These are phyloP conservation scores for Tuber magnatum DNA, from an alignment of 495 filamentous ascomycete species.

Conservation along the genomic window DNA sequence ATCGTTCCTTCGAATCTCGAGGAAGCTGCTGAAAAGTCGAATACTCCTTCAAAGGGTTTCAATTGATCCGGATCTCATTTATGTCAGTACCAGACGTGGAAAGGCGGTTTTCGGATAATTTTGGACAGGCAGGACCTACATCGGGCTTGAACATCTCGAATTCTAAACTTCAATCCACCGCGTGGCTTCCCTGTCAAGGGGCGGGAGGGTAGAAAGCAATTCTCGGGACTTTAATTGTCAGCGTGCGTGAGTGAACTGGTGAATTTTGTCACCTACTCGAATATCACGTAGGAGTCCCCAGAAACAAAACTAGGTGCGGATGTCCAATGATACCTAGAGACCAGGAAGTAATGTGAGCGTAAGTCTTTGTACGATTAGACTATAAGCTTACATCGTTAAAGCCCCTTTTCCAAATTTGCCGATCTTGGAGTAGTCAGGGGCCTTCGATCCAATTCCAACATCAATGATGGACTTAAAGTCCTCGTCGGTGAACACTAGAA, in stretches of 20 bases:
- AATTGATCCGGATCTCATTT: slow-evolving; percentile 41
- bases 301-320: slow-evolving; percentile 45
- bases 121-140: slow-evolving; percentile 9
- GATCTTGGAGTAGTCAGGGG: slow-evolving; percentile 39
- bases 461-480: slow-evolving; percentile 45
- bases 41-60: slow-evolving; percentile 43
- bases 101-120: not conserved
- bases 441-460: slow-evolving; percentile 45
- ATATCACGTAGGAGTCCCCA: slow-evolving; percentile 42
- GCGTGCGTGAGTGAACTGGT: not conserved
- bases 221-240: slow-evolving; percentile 39
- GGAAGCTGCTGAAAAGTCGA: slow-evolving; percentile 32
- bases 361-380: not conserved
- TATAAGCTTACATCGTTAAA: slow-evolving; percentile 40
- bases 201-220: slow-evolving; percentile 38
- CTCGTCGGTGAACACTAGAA: slow-evolving; percentile 39
- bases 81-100: not conserved
- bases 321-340: slow-evolving; percentile 45
- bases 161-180: slow-evolving; percentile 30
- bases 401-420: slow-evolving; percentile 46
- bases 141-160: slow-evolving; percentile 22
- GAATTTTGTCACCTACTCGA: slow-evolving; percentile 39
- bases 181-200: slow-evolving; percentile 31
- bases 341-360: slow-evolving; percentile 5
- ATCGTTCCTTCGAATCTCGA: slow-evolving; percentile 43